phyloP scores from a whole-genome alignment of 176 grass and related monocot genomes.

The Zoysia japonica region DNA sequence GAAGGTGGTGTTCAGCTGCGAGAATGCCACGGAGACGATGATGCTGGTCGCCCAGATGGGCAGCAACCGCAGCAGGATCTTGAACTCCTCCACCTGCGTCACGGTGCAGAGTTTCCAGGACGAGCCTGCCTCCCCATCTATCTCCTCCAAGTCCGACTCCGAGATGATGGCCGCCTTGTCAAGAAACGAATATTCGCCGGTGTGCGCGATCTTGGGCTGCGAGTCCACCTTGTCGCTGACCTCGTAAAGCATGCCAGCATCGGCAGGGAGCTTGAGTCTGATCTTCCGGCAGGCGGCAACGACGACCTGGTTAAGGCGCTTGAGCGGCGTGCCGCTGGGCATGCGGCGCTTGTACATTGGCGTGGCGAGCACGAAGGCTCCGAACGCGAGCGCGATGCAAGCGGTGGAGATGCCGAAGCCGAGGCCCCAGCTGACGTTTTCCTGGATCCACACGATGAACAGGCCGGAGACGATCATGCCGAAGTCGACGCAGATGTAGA shows the following conservation, averaged over 20 bases:
- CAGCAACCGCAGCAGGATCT: slow-evolving; percentile 62
- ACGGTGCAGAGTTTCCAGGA: slow-evolving; percentile 59
- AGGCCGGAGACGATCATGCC: slow-evolving; percentile 59
- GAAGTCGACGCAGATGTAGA: slow-evolving; percentile 70
- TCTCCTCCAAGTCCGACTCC: slow-evolving; percentile 47
- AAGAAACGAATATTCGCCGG: slow-evolving; percentile 47
- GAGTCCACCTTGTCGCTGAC: slow-evolving; percentile 43
- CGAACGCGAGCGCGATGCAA: slow-evolving; percentile 63
- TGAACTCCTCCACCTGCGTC: slow-evolving; percentile 77
- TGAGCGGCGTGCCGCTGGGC: slow-evolving; percentile 62
- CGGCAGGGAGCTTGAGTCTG: slow-evolving; percentile 18
- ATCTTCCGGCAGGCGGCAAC: slow-evolving; percentile 54
- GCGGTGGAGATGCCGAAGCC: slow-evolving; percentile 63
- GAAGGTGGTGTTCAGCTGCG: slow-evolving; percentile 75
- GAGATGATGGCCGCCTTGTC: slow-evolving; percentile 67
- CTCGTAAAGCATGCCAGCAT: slow-evolving; percentile 52
- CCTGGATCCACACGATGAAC: slow-evolving; percentile 67
- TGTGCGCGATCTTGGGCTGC: slow-evolving; percentile 56
- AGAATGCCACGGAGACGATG: slow-evolving; percentile 51
- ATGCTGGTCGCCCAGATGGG: slow-evolving; percentile 63
- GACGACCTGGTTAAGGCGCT: slow-evolving; percentile 59
- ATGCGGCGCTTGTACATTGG: slow-evolving; percentile 54
- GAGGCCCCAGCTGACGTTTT: slow-evolving; percentile 69
- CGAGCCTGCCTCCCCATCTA: slow-evolving; percentile 24
- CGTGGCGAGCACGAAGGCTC: slow-evolving; percentile 52